Evolutionary conservation across 169 alveolate species (phyloP).

Genomic region (Plasmodium gonderi): DNA sequence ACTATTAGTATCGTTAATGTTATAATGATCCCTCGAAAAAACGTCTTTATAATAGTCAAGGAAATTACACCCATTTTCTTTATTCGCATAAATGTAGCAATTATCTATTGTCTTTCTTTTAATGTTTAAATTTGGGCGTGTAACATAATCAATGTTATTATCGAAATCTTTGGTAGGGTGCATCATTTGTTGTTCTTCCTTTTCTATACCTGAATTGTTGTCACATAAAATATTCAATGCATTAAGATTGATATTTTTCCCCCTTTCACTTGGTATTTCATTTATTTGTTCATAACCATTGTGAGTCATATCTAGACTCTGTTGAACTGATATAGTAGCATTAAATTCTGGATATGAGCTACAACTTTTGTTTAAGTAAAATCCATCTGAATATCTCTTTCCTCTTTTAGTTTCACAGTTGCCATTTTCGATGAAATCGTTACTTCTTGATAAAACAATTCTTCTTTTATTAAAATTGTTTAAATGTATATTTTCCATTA

Average conservation of each 20-base stretch:
- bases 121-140: neutral
- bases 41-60: neutral
- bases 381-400: conserved; percentile 15
- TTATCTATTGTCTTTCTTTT: conserved; percentile 40
- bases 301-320: neutral
- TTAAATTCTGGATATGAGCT: neutral
- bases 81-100: conserved; percentile 14
- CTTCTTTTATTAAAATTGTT: conserved; percentile 25
- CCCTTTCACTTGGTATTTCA: neutral
- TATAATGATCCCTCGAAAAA: neutral
- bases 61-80: neutral
- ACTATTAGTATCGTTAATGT: neutral
- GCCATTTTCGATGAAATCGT: neutral
- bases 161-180: neutral
- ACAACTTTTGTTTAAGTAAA: neutral
- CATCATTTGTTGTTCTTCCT: no score
- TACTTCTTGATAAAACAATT: conserved; percentile 9
- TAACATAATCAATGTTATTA: neutral
- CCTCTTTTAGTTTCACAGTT: neutral
- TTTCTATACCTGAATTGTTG: no score
- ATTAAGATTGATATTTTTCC: neutral
- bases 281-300: neutral
- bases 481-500: conserved; percentile 32
- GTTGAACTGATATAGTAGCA: neutral
- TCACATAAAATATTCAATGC: neutral